A percentile compares a stretch with the other conserved stretches of the same genome.
Conservation (phyloP, 1,139 yeast genomes). For the Candida glucosophila region DNA sequence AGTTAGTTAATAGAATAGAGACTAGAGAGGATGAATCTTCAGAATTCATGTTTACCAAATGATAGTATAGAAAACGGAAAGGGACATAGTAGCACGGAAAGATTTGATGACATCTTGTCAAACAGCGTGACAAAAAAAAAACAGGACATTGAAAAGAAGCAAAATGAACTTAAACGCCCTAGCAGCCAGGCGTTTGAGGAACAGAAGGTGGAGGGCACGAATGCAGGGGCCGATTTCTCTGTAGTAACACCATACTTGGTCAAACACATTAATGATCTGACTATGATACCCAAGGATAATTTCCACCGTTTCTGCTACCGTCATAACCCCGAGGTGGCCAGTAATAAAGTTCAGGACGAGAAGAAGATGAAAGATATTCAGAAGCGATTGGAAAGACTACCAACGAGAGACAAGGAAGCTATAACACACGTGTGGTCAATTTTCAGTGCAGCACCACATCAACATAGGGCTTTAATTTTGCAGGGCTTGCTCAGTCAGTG, state of each 20-base stretch:
- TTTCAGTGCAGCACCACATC: constrained; percentile 62
- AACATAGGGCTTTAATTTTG: constrained; percentile 64
- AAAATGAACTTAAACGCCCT: not conserved
- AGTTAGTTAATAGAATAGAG: too few relatives aligned
- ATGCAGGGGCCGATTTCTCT: constrained; percentile 12
- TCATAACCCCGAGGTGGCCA: constrained; percentile 77
- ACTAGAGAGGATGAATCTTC: constrained; percentile 10
- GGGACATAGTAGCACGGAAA: constrained; percentile 2
- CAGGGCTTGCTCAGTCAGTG: constrained; percentile 84
- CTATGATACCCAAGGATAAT: constrained; percentile 38
- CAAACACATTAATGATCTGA: constrained; percentile 36
- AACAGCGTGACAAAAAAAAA: constrained; percentile 3
- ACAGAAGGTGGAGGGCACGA: constrained; percentile 6
- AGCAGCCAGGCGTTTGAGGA: not conserved
- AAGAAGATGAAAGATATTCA: constrained; percentile 56
- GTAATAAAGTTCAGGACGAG: constrained; percentile 67
- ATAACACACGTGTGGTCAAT: constrained; percentile 73
- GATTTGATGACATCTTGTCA: constrained; percentile 6
- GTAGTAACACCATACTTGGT: constrained; percentile 39
- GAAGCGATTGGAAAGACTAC: constrained; percentile 46
- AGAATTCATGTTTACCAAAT: constrained; percentile 10
- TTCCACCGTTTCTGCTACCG: constrained; percentile 73
- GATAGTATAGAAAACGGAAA: constrained; percentile 1
- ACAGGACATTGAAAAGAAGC: not conserved
- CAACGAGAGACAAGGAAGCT: constrained; percentile 60